Base-by-base conservation (phyloP, 345 rosid genomes). In the Anastatica hierochuntica region DNA sequence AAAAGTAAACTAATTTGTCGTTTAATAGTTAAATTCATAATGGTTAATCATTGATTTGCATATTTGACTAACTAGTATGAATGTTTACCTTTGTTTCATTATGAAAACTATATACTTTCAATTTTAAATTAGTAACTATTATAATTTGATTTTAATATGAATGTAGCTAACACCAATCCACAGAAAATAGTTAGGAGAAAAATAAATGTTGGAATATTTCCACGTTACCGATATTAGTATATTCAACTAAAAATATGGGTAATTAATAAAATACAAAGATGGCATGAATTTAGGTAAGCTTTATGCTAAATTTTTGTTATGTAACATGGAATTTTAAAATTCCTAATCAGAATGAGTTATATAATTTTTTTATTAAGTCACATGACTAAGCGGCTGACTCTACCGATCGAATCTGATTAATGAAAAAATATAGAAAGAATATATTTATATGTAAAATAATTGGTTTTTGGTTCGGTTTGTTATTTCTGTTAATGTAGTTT, bases 281-380 rank as follows among this genome's bases (percentile, higher is more conserved):
- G 53, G 60, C 59, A 58, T 13, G 14, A 37, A 39, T 52, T 66
- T 59, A 59, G 71, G 56, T 67, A 21, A 38, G 24, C 42, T 17
- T 40, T 21, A 29, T 23, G 50, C 33, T 43, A 59, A 14, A 11
- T 21, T 23, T 45, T n/a, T 14, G 20, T 26, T 20, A 4, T 45
- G 37, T 53, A 66, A 67, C 60, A 67, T 67, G 66, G 66, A 39
- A 59, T 66, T 33, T 59, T 45, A 44, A n/a, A 16, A 47, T 44
- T 33, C 13, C 13, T 57, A 49, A 57, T 42, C 17, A 26, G 8
- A n/a, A n/a, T 29, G 17, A 10, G 24, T 21, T 13, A 27, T 21
- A 4, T 54, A 21, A 6, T 43, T 9, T 33, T 38, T 26, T 21
- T 24, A 46, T 15, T 30, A 40, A 36, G 55, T 58, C 71, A 66